Base-by-base conservation (phyloP, 225 moss, liverwort and hornwort species). In the Polytrichum formosum region DNA sequence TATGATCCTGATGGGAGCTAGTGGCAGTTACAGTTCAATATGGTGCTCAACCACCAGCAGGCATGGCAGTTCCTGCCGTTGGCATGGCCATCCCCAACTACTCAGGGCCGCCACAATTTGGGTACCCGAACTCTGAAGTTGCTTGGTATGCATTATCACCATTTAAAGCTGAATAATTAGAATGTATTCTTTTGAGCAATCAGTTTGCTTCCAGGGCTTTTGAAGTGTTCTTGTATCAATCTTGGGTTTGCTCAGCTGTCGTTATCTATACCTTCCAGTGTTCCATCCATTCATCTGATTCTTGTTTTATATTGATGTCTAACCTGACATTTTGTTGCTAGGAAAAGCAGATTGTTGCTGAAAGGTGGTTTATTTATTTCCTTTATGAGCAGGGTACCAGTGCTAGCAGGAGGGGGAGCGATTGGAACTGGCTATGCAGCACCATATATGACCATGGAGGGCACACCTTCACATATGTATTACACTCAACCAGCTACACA, bases 51-150 rank as follows among this genome's bases (percentile, higher is more conserved):
- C 77, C 98, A 69, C 87, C 91, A 55, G 85, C 85, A 67, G 98
- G 98, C 65, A 87, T 98, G 61, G 90, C 90, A 63, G 90, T 94
- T n/a, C 92, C 98, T 73, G 84, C 91, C 74, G 94, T 98, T 33
- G 92, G 94, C 67, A 88, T 98, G 87, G 86, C 94, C 29, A 79
- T 98, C 78, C 84, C 94, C n/a, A 98, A 86, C 73, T 98, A 92
- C 73, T 80, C 94, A 63, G 84, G 81, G 7, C 86, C 82, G 75
- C 86, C 86, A 26, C 89, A 83, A 71, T 98, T 88, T 33, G 94
- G 90, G 59, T 98, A 79, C 79, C 82, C 94, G 28, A 98, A 91
- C 78, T 83, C 92, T 30, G 98, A 94, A 80, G 91, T 98, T 54
- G 88, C 98, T 8, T 98, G 98, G 98, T 98, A 84, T 64, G 79